Percentiles rank a stretch among this genome's conserved stretches.
phyloP scores from a whole-genome alignment of 2,329 filamentous ascomycete species.

The Ophiosphaerella narmari region DNA sequence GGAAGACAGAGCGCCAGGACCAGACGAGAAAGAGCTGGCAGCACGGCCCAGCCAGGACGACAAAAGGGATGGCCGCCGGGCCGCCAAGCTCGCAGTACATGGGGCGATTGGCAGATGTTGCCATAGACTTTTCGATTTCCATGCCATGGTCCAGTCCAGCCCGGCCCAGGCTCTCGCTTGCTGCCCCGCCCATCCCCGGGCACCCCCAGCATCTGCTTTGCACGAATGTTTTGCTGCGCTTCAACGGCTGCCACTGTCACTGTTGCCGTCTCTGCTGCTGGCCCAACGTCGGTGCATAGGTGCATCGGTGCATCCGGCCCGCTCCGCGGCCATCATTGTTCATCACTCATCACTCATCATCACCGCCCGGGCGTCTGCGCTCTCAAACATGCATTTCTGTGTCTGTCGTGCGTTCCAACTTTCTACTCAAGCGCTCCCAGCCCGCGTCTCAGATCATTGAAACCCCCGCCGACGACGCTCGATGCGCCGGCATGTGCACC shows the following conservation, averaged over 20 bases:
- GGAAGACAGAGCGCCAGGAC: not conserved
- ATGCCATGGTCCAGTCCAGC: no score
- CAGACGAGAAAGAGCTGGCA: not conserved
- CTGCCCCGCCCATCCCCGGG: no score
- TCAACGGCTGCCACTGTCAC: no score
- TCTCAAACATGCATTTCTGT: no score
- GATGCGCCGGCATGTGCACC: slow-evolving; percentile 9
- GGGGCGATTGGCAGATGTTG: slow-evolving; percentile 8
- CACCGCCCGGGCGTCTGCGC: no score
- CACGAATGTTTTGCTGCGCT: no score
- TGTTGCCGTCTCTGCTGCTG: no score
- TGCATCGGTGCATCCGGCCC: slow-evolving; percentile 11
- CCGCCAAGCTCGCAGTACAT: not conserved
- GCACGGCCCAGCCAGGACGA: not conserved
- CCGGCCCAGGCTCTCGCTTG: no score
- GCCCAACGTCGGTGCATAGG: not conserved
- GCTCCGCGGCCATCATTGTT: slow-evolving; percentile 16
- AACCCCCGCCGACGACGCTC: slow-evolving; percentile 17
- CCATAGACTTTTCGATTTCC: no score
- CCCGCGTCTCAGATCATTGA: slow-evolving; percentile 6
- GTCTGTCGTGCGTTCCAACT: no score
- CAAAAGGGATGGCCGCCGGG: not conserved
- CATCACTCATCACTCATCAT: not conserved
- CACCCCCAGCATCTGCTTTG: no score
- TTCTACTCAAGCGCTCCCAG: not conserved